Evolutionary conservation across 441 rosid species (phyloP).

Genomic region (Erodium moschatum): DNA sequence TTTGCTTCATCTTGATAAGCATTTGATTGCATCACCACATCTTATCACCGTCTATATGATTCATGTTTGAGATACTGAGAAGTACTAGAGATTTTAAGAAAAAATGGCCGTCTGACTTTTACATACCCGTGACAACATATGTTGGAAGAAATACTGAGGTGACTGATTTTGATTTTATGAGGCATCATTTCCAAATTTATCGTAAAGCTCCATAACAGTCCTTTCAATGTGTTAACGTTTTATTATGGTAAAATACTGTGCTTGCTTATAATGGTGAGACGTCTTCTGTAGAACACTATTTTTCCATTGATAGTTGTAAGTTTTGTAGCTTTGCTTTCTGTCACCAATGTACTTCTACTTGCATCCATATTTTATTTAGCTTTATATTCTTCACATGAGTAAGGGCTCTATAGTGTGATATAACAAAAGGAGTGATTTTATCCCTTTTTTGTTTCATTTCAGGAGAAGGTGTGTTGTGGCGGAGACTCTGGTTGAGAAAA

Average conservation of each 20-base stretch:
- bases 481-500: constrained; percentile 82
- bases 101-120: background rate
- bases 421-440: constrained; percentile 1
- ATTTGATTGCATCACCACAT: background rate
- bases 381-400: no score
- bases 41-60: background rate
- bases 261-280: no score
- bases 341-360: no score
- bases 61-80: background rate
- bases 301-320: no score
- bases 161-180: background rate
- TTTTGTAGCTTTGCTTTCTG: no score
- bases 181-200: background rate
- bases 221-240: background rate
- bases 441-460: constrained; percentile 27
- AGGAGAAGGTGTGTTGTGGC: constrained; percentile 91
- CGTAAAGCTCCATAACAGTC: background rate
- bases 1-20: constrained; percentile 22
- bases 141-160: background rate
- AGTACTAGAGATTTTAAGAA: background rate
- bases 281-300: no score
- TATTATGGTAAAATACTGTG: no score
- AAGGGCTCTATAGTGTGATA: background rate
- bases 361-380: no score
- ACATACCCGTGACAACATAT: background rate